Base-by-base conservation (phyloP, 805 yeast genomes). In the Ogataea parapolymorpha region DNA sequence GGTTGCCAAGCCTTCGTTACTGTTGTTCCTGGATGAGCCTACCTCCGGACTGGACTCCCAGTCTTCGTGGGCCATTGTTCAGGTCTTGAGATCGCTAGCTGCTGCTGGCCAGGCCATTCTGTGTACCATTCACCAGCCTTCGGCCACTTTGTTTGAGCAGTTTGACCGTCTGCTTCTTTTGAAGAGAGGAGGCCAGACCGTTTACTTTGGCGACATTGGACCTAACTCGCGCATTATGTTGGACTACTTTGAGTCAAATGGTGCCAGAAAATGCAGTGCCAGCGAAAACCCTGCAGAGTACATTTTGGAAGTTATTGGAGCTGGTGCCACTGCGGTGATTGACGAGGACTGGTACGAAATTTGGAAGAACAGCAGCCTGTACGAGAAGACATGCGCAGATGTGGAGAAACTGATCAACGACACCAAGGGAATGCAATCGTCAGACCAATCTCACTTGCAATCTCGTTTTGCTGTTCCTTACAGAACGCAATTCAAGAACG, bases 241-340 rank as follows among this genome's bases (percentile, higher is more conserved):
- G 25, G 55, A 68, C 35, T 74, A 75, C 54, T 74, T 75, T 48
- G 78, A 72, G 53, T 55, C 53, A 13, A 54, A 70, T 47, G 79
- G 95, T 26, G 88, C 90, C 29, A 75, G 80, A 45, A 70, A 73
- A 39, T 85, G 93, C 67, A 70, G 66, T 25, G 61, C 61, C 10
- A 62, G 66, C 26, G 88, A 80, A 41, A 83, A 83, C 50, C 89
- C 90, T 17, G 89, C 89, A 25, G 90, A 82, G 61, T 83, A 82
- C 67, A 79, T 82, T 63, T 65, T 83, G 51, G 80, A 80, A 46
- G 78, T 78, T 42, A 80, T 85, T 60, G 91, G 91, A 45, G 90
- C 91, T 25, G 90, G 87, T 57, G 88, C 91, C 3, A 82, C 87
- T 22, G 82, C 87, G 3, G 55, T 66, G 39, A 75, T 73, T 13